Evolutionary conservation across 345 rosid species (phyloP).

Genomic region (Microcos paniculata): DNA sequence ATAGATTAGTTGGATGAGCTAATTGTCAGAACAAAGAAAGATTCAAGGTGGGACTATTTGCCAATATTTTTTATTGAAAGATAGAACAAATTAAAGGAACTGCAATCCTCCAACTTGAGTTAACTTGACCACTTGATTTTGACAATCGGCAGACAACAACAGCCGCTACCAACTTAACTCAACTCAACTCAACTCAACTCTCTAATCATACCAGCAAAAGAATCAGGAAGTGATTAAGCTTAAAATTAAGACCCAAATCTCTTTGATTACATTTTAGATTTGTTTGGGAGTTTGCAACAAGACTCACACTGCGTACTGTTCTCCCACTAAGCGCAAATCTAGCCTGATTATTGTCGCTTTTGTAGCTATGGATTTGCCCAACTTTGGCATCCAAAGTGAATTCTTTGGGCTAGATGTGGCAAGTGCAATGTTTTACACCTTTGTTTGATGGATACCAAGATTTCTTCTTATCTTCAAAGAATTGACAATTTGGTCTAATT

Average conservation of each 20-base stretch:
- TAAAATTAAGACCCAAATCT: neutral
- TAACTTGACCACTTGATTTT: neutral
- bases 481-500: neutral
- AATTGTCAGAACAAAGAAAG: neutral
- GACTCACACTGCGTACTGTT: neutral
- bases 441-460: neutral
- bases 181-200: neutral
- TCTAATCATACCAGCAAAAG: neutral
- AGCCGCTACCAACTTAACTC: neutral
- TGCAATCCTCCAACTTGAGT: neutral
- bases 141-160: neutral
- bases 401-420: too few species aligned
- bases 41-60: neutral
- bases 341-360: neutral
- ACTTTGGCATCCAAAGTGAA: slow-evolving; percentile 4
- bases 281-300: neutral
- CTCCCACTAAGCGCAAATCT: slow-evolving; percentile 4
- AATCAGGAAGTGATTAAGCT: neutral
- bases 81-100: neutral
- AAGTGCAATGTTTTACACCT: neutral
- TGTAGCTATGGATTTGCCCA: neutral
- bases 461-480: neutral
- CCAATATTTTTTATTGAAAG: neutral
- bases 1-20: neutral
- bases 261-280: neutral